phyloP scores from a whole-genome alignment of 2,329 filamentous ascomycete species.

The Elsinoe ampelina region DNA sequence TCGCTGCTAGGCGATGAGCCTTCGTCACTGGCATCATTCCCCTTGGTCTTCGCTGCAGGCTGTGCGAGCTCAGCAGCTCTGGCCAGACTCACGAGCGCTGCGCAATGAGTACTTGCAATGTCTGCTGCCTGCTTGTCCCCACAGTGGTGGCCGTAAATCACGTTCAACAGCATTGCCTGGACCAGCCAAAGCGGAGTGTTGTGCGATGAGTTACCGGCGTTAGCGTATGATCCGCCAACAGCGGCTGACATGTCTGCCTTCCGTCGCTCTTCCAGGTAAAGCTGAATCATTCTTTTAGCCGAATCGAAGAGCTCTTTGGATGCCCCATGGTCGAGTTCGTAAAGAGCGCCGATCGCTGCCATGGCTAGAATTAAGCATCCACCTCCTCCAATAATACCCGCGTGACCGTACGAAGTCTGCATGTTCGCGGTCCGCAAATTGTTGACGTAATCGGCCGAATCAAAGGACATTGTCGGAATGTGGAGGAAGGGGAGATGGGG shows the following conservation, averaged over 20 bases:
- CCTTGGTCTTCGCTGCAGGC: conserved; percentile 31
- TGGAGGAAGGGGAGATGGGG: conserved; percentile 93
- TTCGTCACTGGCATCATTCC: conserved; percentile 29
- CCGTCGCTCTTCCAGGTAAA: conserved; percentile 83
- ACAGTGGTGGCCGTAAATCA: conserved; percentile 91
- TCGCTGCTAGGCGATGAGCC: conserved; percentile 28
- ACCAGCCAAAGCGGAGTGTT: conserved; percentile 88
- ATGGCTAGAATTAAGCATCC: conserved; percentile 82
- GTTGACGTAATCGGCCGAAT: conserved; percentile 58
- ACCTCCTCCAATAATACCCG: conserved; percentile 60
- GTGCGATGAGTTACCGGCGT: conserved; percentile 33
- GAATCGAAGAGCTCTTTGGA: conserved; percentile 85
- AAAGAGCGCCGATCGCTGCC: conserved; percentile 77
- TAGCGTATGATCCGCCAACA: conserved; percentile 36
- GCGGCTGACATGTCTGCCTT: conserved; percentile 67
- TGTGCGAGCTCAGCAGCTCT: conserved; percentile 72
- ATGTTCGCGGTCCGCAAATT: conserved; percentile 49
- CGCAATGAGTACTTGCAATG: conserved; percentile 85
- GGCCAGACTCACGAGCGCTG: conserved; percentile 80
- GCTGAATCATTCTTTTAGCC: conserved; percentile 88
- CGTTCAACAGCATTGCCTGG: conserved; percentile 92
- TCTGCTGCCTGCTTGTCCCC: conserved; percentile 84
- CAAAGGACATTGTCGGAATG: conserved; percentile 83
- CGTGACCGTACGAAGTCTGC: conserved; percentile 43
- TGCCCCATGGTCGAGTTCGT: conserved; percentile 70